A percentile compares a stretch with the other conserved stretches of the same genome.
phyloP scores from a whole-genome alignment of 2,329 filamentous ascomycete genomes.

The Penicillium sumatraense region DNA sequence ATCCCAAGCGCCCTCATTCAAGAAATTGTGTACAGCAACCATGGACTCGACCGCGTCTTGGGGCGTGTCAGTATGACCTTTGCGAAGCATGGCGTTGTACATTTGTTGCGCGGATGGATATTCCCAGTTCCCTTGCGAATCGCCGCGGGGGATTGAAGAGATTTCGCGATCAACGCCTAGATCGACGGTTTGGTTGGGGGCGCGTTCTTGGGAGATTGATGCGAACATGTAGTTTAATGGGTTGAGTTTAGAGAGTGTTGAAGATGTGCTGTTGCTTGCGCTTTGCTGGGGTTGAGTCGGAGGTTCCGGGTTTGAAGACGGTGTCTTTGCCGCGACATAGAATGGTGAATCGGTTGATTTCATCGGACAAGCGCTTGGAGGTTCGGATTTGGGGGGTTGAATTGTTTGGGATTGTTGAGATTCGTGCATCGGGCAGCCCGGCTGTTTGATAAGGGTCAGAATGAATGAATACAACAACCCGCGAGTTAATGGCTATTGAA shows the following conservation, averaged over 20 bases:
- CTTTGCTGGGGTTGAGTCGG: conserved; percentile 37
- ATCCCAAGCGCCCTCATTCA: conserved; percentile 96
- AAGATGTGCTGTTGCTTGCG: conserved; percentile 43
- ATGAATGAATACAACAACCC: conserved; percentile 15
- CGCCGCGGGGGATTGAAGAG: conserved; percentile 89
- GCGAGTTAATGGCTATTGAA: conserved; percentile 18
- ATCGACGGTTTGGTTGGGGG: conserved; percentile 71
- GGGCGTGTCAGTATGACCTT: conserved; percentile 94
- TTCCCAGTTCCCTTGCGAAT: conserved; percentile 80
- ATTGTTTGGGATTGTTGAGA: conserved; percentile 19
- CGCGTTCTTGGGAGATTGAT: conserved; percentile 78
- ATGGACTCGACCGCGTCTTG: conserved; percentile 92
- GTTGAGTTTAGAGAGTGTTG: conserved; percentile 69
- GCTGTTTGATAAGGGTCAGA: conserved; percentile 51
- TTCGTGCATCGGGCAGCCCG: conserved; percentile 72
- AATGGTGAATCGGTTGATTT: conserved; percentile 57
- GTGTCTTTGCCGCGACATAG: conserved; percentile 42
- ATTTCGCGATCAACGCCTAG: conserved; percentile 81
- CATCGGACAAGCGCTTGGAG: conserved; percentile 50
- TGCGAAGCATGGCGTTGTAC: conserved; percentile 97
- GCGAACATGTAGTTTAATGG: conserved; percentile 96
- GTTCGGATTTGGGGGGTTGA: conserved; percentile 31
- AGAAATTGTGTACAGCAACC: conserved; percentile 96
- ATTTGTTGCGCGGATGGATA: conserved; percentile 99
- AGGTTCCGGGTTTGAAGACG: conserved; percentile 34